Percentiles rank a stretch among this genome's conserved stretches.
Evolutionary conservation across 2,329 filamentous ascomycete genomes (phyloP).

Genomic region (Colletotrichum musae): DNA sequence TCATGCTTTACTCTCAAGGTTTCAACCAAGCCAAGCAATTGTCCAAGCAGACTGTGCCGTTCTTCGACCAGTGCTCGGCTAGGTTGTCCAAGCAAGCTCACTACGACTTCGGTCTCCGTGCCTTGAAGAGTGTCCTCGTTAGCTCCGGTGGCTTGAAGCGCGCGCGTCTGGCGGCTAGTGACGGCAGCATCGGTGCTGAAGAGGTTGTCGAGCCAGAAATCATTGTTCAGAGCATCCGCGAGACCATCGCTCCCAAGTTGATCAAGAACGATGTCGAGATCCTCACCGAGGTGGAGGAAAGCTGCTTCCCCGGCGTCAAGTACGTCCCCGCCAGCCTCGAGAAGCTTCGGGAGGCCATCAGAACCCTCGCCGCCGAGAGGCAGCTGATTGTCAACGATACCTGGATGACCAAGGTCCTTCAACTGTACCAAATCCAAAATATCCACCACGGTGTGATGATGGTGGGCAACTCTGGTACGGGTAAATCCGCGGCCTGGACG

Average conservation of each 20-base stretch:
- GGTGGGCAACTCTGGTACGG: conserved; percentile 97
- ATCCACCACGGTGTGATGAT: conserved; percentile 99
- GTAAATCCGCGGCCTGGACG: conserved; percentile 96
- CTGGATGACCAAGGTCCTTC: conserved; percentile 98
- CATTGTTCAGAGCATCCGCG: conserved; percentile 96
- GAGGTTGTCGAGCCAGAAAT: conserved; percentile 94
- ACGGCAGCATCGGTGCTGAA: conserved; percentile 73
- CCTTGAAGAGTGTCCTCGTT: conserved; percentile 97
- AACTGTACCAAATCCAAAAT: conserved; percentile 97
- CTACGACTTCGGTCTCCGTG: conserved; percentile 98
- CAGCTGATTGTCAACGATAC: conserved; percentile 91
- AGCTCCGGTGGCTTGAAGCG: conserved; percentile 98
- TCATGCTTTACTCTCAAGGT: conserved; percentile 99
- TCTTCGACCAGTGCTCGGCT: conserved; percentile 92
- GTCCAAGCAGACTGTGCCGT: conserved; percentile 96
- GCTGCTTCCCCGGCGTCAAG: conserved; percentile 92
- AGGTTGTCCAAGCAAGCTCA: conserved; percentile 95
- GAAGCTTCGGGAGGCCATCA: conserved; percentile 84
- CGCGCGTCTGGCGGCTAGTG: conserved; percentile 74
- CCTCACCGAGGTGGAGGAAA: conserved; percentile 85
- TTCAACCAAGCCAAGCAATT: conserved; percentile 96
- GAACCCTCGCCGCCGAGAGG: conserved; percentile 84
- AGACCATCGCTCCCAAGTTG: conserved; percentile 98
- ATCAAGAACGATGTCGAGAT: conserved; percentile 92
- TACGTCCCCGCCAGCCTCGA: conserved; percentile 92